Evolutionary conservation across 345 rosid species (phyloP), one percentile per base, ranked within the genome.

Genomic region (Eutrema yunnanense): DNA sequence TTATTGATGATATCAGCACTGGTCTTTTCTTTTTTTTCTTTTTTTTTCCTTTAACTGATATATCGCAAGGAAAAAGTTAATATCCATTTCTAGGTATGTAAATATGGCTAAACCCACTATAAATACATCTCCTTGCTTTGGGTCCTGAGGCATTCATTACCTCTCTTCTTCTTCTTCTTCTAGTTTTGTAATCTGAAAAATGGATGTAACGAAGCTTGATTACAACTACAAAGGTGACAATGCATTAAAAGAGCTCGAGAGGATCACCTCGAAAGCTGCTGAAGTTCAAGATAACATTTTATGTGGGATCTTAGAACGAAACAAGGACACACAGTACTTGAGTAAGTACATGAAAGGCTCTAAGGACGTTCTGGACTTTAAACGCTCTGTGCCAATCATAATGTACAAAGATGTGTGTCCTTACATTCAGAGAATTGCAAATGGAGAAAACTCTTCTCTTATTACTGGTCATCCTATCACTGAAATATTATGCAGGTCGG

Each of bases 401-500:
- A 85, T 76, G 72, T 93, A 90, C 68, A 92, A 90, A 72, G 96
- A 93, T 79, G 81, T 90, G 62, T 86, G 74, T 69, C 76, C 86
- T 52, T 85, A 71, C 55, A 89, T 93, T 50, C 86, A 90, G 68
- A 79, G 96, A 84, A 86, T 93, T 60, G 89, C 96, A 58, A 82
- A 81, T 58, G 97, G 98, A 55, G 90, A 84, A 73, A 78, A 81
- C 26, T 87, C 97, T 3, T 65, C 81, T 36, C 85, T 93, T 55
- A 84, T 93, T 74, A 87, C 96, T 41, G 79, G 86, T 14, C 81
- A 88, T 38, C 88, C 89, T 22, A 89, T 93, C 58, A 85, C 90
- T 26, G 97, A 93, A 81, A 75, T 93, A 50, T 88, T 90, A 73
- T 90, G 97, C 41, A 93, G 98, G 97, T 76, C 51, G 3, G 29